Percentiles rank a stretch among this genome's conserved stretches.
Evolutionary conservation across 768 basidiomycete species (phyloP).

Genomic region (Agrocybe pediades): DNA sequence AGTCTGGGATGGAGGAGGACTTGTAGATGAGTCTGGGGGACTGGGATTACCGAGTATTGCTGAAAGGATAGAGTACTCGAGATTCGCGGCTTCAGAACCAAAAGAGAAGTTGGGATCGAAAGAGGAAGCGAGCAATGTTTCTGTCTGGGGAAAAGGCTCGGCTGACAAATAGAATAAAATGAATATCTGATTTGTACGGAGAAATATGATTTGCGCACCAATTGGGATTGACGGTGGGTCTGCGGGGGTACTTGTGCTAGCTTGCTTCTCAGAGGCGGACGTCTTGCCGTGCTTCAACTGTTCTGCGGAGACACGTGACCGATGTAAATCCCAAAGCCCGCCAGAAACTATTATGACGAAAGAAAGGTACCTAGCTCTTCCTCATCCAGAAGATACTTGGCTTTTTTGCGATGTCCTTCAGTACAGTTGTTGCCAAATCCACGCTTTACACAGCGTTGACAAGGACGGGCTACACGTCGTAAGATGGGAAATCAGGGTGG

Average conservation of each 20-base stretch:
- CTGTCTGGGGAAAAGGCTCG: conserved; percentile 54
- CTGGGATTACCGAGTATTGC: conserved; percentile 85
- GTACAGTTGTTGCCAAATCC: conserved; percentile 87
- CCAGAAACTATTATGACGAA: conserved; percentile 22
- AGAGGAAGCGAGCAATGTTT: conserved; percentile 60
- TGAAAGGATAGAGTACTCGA: conserved; percentile 94
- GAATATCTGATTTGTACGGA: conserved; percentile 1
- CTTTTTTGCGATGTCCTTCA: conserved; percentile 96
- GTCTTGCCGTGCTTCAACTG: conserved; percentile 48
- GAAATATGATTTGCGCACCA: conserved; percentile 27
- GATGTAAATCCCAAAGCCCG: conserved; percentile 19
- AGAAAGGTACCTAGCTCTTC: conserved; percentile 86
- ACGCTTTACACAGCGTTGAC: conserved; percentile 93
- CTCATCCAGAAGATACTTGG: conserved; percentile 94
- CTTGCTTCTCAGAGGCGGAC: conserved; percentile 29
- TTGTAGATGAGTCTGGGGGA: conserved; percentile 45
- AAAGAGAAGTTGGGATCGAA: conserved; percentile 71
- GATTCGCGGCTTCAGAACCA: conserved; percentile 88
- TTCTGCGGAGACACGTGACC: conserved; percentile 46
- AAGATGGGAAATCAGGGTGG: conserved; percentile 10
- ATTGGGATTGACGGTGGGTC: conserved; percentile 36
- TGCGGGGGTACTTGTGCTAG: conserved; percentile 30
- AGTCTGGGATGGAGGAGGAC: conserved; percentile 41
- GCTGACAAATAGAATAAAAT: conserved; percentile 32
- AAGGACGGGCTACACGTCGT: conserved; percentile 77